These are phyloP conservation scores for Plasmodium fragile DNA, from an alignment of 169 alveolate species.

Conservation along the genomic window DNA sequence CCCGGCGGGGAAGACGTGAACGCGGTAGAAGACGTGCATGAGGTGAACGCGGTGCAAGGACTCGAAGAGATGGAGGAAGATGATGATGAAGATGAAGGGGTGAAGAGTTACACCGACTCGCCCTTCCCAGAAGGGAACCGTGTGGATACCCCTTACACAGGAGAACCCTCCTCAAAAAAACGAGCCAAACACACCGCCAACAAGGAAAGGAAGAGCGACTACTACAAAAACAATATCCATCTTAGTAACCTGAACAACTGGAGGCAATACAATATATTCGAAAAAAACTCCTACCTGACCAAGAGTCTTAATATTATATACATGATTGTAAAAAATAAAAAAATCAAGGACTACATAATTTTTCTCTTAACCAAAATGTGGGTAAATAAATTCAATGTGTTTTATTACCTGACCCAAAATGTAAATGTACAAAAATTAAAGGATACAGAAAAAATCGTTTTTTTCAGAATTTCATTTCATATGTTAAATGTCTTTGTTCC, in stretches of 20 bases:
- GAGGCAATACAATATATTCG: conserved; percentile 58
- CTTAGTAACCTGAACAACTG: conserved; percentile 11
- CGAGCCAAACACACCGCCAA: too few species aligned
- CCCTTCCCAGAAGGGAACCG: neutral
- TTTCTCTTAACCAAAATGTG: conserved; percentile 40
- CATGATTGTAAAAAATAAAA: conserved; percentile 60
- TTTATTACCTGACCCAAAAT: conserved; percentile 67
- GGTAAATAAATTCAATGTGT: conserved; percentile 62
- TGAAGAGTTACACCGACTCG: neutral
- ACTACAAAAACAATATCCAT: conserved; percentile 40
- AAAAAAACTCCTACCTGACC: conserved; percentile 14
- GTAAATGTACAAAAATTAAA: conserved; percentile 20
- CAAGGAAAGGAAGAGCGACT: conserved; percentile 1
- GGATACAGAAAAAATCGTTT: conserved; percentile 62
- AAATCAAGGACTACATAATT: conserved; percentile 49
- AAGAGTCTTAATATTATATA: conserved; percentile 51
- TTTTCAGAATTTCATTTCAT: conserved; percentile 49
- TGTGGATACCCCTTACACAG: too few species aligned
- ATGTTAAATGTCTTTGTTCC: conserved; percentile 72
- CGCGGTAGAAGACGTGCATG: too few species aligned
- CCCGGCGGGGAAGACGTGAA: neutral
- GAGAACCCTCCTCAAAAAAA: neutral
- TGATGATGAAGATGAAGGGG: neutral
- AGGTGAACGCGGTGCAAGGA: too few species aligned
- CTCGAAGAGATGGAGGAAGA: too few species aligned